Conservation (phyloP, 2,329 filamentous ascomycete species). For the Phyllosticta capitalensis region DNA sequence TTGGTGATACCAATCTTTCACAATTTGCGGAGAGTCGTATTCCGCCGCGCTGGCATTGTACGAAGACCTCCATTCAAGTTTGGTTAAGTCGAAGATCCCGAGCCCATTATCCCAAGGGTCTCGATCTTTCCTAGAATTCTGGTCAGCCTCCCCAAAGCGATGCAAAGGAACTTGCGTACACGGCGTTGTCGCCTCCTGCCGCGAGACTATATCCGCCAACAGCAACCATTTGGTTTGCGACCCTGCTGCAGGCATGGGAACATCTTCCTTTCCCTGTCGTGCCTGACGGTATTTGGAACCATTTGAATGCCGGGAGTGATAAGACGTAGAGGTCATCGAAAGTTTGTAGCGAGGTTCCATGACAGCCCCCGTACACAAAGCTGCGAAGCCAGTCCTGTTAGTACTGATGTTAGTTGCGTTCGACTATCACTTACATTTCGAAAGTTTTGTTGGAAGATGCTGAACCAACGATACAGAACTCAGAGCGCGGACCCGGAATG, state of each 20-base stretch:
- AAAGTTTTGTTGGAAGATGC: not conserved
- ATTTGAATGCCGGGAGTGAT: constrained; percentile 1
- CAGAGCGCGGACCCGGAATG: not conserved
- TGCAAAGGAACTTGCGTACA: not conserved
- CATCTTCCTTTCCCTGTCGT: not conserved
- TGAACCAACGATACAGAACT: not conserved
- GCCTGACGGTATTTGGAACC: not conserved
- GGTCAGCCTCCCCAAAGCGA: not conserved
- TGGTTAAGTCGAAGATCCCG: not conserved
- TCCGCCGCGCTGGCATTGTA: not conserved
- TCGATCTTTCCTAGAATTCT: not conserved
- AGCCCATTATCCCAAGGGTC: constrained; percentile 2
- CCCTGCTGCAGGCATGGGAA: not conserved
- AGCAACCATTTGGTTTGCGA: not conserved
- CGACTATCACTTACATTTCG: not conserved
- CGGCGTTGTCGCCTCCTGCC: too few relatives aligned
- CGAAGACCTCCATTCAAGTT: not conserved
- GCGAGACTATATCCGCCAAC: too few relatives aligned
- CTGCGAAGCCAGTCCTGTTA: not conserved
- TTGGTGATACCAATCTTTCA: not conserved
- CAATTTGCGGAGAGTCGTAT: not conserved
- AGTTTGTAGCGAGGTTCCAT: not conserved
- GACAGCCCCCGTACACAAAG: not conserved
- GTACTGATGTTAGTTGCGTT: not conserved
- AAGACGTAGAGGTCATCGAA: constrained; percentile 3